Percentiles rank a stretch among this genome's conserved stretches.
Conservation (phyloP, 148 eudicot genomes). For the Rhododendron kiyosumense region DNA sequence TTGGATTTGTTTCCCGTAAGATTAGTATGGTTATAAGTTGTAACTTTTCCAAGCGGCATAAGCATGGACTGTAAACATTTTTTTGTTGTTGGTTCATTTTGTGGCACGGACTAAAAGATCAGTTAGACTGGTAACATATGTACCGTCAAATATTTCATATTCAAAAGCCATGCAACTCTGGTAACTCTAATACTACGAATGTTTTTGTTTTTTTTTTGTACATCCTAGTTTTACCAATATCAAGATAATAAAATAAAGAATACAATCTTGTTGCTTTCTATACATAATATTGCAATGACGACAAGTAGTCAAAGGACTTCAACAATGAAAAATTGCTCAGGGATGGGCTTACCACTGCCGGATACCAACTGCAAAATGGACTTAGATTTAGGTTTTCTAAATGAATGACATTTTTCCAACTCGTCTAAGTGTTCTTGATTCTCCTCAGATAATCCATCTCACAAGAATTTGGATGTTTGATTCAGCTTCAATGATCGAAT, state of each 20-base stretch:
- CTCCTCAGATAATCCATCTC: neutral
- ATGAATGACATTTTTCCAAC: neutral
- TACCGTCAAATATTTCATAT: neutral
- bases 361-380: neutral
- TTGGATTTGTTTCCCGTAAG: neutral
- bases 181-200: neutral
- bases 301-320: neutral
- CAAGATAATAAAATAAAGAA: neutral
- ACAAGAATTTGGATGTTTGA: neutral
- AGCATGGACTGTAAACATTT: neutral
- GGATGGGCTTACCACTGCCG: neutral
- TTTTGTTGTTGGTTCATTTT: neutral
- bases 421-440: neutral
- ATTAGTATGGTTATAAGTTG: neutral
- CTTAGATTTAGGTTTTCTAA: neutral
- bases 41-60: neutral
- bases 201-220: neutral
- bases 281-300: neutral
- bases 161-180: neutral
- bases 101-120: neutral
- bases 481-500: conserved; percentile 94
- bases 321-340: neutral
- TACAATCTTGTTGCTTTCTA: neutral
- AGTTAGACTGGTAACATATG: neutral
- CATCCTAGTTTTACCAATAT: neutral